A percentile compares a stretch with the other conserved stretches of the same genome.
Conservation (phyloP, 2,329 filamentous ascomycete species). For the Fusarium tjaetaba region DNA sequence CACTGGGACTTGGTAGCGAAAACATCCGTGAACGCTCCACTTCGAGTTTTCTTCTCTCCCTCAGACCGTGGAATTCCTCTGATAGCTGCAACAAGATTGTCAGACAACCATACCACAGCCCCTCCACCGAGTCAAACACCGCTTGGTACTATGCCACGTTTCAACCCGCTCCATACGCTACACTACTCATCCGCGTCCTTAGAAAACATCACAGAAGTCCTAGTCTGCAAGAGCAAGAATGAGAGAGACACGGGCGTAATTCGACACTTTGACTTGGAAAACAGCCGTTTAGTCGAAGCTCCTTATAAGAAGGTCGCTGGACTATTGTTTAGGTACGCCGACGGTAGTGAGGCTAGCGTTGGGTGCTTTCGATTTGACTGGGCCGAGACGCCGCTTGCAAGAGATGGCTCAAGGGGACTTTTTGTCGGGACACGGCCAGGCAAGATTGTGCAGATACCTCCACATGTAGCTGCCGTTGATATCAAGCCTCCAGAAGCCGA, state of each 20-base stretch:
- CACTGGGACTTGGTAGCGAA: neutral
- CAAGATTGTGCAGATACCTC: neutral
- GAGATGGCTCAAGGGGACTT: neutral
- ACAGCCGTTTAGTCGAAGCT: neutral
- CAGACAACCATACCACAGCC: rapidly evolving
- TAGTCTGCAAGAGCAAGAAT: neutral
- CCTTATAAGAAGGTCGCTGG: neutral
- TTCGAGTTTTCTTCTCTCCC: neutral
- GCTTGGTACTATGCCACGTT: neutral
- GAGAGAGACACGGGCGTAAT: neutral
- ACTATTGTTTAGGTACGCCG: neutral
- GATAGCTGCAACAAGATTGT: neutral
- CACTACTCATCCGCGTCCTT: constrained; percentile 1
- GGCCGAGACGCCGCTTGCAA: neutral
- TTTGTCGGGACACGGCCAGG: neutral
- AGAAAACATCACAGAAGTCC: neutral
- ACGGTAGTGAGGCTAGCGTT: neutral
- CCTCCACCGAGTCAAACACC: neutral
- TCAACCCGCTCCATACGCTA: neutral
- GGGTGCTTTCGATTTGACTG: constrained; percentile 11
- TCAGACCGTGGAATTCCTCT: constrained; percentile 1
- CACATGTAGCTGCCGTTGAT: neutral
- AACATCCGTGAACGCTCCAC: neutral
- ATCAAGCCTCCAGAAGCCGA: rapidly evolving
- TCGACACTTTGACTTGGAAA: neutral